Conservation (phyloP, 176 grass and related monocot species). For the Themeda triandra region DNA sequence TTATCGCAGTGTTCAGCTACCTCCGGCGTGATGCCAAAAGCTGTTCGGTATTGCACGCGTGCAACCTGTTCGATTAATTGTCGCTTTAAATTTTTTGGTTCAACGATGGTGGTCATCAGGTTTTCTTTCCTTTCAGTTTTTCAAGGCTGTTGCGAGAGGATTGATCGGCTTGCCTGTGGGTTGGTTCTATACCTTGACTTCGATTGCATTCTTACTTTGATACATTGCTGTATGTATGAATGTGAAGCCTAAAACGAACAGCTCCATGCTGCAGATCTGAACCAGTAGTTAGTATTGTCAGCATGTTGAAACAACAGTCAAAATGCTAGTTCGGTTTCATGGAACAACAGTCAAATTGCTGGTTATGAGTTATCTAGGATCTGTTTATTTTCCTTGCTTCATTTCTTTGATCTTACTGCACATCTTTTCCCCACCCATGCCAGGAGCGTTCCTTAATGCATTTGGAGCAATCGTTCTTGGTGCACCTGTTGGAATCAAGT, state of each 20-base stretch:
- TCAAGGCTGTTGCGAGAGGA: conserved; percentile 50
- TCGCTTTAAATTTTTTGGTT: neutral
- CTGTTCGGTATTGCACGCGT: conserved; percentile 46
- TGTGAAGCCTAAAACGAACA: neutral
- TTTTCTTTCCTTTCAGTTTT: conserved; percentile 50
- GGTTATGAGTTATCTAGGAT: neutral
- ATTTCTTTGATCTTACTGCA: conserved; percentile 15
- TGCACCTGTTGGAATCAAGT: conserved; percentile 80
- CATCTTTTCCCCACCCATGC: neutral
- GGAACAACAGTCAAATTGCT: neutral
- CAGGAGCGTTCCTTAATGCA: conserved; percentile 87
- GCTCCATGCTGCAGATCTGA: neutral
- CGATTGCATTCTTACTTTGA: conserved; percentile 6
- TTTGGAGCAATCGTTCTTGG: conserved; percentile 93
- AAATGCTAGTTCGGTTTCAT: neutral
- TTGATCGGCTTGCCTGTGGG: conserved; percentile 65
- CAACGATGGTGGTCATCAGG: conserved; percentile 2
- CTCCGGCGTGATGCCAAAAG: conserved; percentile 46
- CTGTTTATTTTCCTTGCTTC: neutral
- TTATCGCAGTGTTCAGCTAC: conserved; percentile 64
- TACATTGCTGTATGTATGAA: neutral
- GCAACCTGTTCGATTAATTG: conserved; percentile 6
- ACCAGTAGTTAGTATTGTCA: neutral
- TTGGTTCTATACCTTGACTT: conserved; percentile 22
- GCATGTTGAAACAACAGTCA: neutral